These are phyloP conservation scores for Exophiala spinifera DNA, from an alignment of 2,329 filamentous ascomycete species.

Conservation along the genomic window DNA sequence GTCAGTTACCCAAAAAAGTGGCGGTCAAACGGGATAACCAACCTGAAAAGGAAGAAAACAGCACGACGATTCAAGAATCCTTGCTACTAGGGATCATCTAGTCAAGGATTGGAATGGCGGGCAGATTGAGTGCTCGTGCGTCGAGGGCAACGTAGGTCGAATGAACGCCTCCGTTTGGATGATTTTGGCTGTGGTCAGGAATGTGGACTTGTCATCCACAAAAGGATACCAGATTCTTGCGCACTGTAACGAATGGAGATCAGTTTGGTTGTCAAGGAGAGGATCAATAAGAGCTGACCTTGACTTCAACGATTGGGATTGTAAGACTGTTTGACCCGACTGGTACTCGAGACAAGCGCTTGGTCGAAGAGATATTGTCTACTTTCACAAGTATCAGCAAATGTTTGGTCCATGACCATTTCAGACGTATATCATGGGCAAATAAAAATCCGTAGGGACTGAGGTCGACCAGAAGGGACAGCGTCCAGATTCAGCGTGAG, in stretches of 20 bases:
- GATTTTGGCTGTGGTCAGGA: conserved; percentile 34
- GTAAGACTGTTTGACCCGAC: conserved; percentile 14
- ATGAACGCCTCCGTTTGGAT: conserved; percentile 45
- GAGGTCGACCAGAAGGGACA: background rate
- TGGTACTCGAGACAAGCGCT: conserved; percentile 10
- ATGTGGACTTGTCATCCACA: conserved; percentile 32
- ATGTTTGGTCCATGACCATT: too few relatives aligned
- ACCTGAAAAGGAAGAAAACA: conserved; percentile 30
- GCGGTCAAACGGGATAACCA: conserved; percentile 13
- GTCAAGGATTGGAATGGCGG: conserved; percentile 40
- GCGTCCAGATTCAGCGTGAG: background rate
- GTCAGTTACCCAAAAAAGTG: conserved; percentile 20
- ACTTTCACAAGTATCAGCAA: conserved; percentile 14
- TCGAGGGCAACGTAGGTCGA: conserved; percentile 43
- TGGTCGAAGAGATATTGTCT: conserved; percentile 10
- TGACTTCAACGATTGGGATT: conserved; percentile 15
- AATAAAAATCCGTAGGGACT: background rate
- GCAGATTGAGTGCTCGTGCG: conserved; percentile 33
- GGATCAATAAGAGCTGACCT: conserved; percentile 20
- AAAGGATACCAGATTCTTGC: conserved; percentile 17
- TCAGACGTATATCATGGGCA: too few relatives aligned
- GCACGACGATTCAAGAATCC: conserved; percentile 24
- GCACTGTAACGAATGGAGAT: conserved; percentile 16
- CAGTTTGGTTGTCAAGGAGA: conserved; percentile 9
- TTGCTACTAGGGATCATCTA: conserved; percentile 37